Percentiles rank a stretch among this genome's conserved stretches.
phyloP scores from a whole-genome alignment of 106 monocot genomes.

The Hemerocallis citrina region DNA sequence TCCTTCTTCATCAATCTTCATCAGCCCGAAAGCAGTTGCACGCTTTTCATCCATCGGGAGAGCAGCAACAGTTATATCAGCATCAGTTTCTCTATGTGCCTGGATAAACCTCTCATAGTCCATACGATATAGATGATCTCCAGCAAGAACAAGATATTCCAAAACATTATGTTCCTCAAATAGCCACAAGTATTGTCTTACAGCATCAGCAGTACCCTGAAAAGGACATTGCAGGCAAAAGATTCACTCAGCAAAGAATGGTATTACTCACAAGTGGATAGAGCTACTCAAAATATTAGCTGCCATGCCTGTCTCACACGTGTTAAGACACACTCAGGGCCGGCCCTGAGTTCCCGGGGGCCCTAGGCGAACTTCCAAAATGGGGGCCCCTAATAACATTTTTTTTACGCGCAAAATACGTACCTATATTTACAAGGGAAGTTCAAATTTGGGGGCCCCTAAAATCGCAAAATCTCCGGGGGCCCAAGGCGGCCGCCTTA shows the following conservation, averaged over 20 bases:
- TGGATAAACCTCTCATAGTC: constrained; percentile 97
- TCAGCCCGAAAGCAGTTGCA: constrained; percentile 88
- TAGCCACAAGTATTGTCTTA: constrained; percentile 91
- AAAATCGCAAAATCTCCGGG: too few species aligned
- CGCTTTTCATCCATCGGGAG: constrained; percentile 91
- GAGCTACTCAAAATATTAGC: not conserved
- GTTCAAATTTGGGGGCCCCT: too few species aligned
- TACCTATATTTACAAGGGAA: too few species aligned
- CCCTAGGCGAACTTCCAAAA: too few species aligned
- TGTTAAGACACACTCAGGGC: too few species aligned
- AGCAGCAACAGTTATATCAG: constrained; percentile 95
- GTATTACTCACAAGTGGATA: not conserved
- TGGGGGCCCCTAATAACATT: too few species aligned
- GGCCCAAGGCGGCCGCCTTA: too few species aligned
- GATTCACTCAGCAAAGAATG: not conserved
- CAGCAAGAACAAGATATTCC: constrained; percentile 87
- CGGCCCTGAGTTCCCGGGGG: too few species aligned
- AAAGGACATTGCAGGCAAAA: not conserved
- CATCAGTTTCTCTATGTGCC: constrained; percentile 92
- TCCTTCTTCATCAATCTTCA: constrained; percentile 98
- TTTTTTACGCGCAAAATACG: too few species aligned
- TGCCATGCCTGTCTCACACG: too few species aligned
- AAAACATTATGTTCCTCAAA: constrained; percentile 93
- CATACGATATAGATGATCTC: constrained; percentile 97
- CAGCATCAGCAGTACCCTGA: constrained; percentile 97